These are phyloP conservation scores for Linnemannia schmuckeri DNA, from an alignment of 192 early-diverging fungal genomes.

Conservation along the genomic window DNA sequence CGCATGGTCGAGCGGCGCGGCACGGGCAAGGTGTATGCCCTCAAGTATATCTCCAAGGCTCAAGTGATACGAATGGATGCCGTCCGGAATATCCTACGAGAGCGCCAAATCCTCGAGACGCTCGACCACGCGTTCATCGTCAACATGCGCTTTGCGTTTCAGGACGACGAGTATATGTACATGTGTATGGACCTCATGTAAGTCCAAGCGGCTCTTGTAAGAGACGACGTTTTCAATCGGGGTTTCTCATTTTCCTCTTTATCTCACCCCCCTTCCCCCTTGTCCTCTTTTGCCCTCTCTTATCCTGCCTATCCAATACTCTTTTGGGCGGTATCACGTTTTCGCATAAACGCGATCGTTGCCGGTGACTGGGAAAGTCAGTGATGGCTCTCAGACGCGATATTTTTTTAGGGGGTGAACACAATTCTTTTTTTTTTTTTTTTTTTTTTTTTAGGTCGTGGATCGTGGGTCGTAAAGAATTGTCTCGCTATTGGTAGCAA, in stretches of 20 bases:
- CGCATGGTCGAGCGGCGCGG: slow-evolving; percentile 84
- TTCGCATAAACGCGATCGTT: neutral
- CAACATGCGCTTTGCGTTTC: slow-evolving; percentile 90
- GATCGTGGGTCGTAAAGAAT: neutral
- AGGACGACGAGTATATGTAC: slow-evolving; percentile 90
- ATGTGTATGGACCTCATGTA: slow-evolving; percentile 92
- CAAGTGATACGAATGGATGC: slow-evolving; percentile 90
- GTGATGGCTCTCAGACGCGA: neutral
- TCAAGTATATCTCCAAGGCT: slow-evolving; percentile 91
- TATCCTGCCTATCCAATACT: neutral
- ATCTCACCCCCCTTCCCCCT: neutral
- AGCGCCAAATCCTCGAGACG: slow-evolving; percentile 82
- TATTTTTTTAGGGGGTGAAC: neutral
- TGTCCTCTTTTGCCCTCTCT: neutral
- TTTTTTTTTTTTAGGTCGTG: too few relatives aligned
- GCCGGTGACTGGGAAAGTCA: neutral
- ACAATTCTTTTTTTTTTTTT: neutral
- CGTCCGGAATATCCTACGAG: slow-evolving; percentile 85
- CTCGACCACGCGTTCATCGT: slow-evolving; percentile 77
- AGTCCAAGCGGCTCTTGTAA: slow-evolving; percentile 16
- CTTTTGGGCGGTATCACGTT: neutral
- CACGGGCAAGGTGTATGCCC: slow-evolving; percentile 78
- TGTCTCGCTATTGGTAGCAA: neutral
- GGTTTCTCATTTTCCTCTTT: neutral
- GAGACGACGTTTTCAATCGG: neutral